A percentile compares a stretch with the other conserved stretches of the same genome.
Conservation (phyloP, 148 eudicot species). For the Arbutus unedo region DNA sequence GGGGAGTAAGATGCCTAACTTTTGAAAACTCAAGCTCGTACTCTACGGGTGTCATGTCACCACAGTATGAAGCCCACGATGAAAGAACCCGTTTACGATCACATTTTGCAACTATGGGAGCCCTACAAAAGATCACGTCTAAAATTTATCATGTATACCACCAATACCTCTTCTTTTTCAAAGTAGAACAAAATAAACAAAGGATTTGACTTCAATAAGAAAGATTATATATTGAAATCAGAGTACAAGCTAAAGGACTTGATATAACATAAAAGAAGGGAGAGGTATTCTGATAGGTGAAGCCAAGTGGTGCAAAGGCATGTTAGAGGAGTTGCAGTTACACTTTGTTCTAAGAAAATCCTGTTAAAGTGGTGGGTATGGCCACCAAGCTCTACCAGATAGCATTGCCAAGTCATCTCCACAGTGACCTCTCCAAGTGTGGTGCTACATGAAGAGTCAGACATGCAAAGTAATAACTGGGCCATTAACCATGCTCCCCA, state of each 20-base stretch:
- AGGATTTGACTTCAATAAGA: background rate
- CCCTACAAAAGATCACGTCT: constrained; percentile 41
- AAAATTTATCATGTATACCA: background rate
- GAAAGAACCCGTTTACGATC: constrained; percentile 86
- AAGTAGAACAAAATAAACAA: background rate
- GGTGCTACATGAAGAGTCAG: background rate
- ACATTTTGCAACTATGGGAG: constrained; percentile 94
- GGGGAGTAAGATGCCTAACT: constrained; percentile 76
- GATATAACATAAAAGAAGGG: background rate
- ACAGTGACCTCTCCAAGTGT: background rate
- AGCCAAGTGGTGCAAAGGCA: background rate
- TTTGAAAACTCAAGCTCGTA: constrained; percentile 66
- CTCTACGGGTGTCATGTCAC: constrained; percentile 61
- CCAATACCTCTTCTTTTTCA: background rate
- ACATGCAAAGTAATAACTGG: background rate
- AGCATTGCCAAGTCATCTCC: background rate
- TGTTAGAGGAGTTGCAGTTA: background rate
- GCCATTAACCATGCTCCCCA: background rate
- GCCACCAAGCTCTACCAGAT: background rate
- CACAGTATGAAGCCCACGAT: constrained; percentile 82
- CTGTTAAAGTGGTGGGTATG: background rate
- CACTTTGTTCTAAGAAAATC: background rate
- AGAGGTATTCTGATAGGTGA: background rate
- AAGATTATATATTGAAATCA: background rate
- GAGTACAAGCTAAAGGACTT: background rate